Evolutionary conservation across 495 filamentous ascomycete genomes (phyloP).

Genomic region (Penicillium silybi): DNA sequence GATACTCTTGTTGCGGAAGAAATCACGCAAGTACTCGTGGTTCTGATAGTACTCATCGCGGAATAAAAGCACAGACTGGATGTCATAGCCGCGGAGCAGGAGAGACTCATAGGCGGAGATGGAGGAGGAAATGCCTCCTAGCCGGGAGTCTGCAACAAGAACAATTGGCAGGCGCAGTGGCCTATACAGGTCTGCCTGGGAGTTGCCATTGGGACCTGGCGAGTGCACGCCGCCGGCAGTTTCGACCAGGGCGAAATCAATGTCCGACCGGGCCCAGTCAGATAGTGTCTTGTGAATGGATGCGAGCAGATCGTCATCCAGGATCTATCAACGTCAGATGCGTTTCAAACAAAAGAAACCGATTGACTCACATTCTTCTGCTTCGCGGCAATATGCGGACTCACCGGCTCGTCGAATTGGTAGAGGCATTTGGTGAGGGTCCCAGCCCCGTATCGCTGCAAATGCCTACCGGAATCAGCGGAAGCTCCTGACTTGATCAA

Average conservation of each 20-base stretch:
- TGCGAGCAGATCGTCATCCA: slow-evolving; percentile 46
- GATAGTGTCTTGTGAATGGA: slow-evolving; percentile 44
- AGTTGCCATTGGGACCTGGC: slow-evolving; percentile 66
- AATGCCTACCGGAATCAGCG: slow-evolving; percentile 43
- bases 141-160: slow-evolving; percentile 63
- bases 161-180: slow-evolving; percentile 68
- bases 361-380: slow-evolving; percentile 24
- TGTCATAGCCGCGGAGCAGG: slow-evolving; percentile 67
- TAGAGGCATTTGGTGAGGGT: slow-evolving; percentile 56
- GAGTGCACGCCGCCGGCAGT: slow-evolving; percentile 76
- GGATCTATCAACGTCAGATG: slow-evolving; percentile 26
- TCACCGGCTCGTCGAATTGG: slow-evolving; percentile 67
- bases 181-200: slow-evolving; percentile 70
- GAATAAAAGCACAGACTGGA: slow-evolving; percentile 63
- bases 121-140: slow-evolving; percentile 71
- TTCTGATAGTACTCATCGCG: slow-evolving; percentile 59
- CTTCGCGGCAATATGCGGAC: slow-evolving; percentile 66
- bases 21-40: slow-evolving; percentile 56
- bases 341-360: background rate
- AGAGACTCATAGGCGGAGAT: slow-evolving; percentile 75
- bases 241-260: slow-evolving; percentile 58
- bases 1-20: slow-evolving; percentile 58
- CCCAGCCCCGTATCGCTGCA: slow-evolving; percentile 50
- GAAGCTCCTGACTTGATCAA: background rate
- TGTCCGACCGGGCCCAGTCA: slow-evolving; percentile 33